Conservation (phyloP, 306 rosid genomes). For the Lupinus albus region DNA sequence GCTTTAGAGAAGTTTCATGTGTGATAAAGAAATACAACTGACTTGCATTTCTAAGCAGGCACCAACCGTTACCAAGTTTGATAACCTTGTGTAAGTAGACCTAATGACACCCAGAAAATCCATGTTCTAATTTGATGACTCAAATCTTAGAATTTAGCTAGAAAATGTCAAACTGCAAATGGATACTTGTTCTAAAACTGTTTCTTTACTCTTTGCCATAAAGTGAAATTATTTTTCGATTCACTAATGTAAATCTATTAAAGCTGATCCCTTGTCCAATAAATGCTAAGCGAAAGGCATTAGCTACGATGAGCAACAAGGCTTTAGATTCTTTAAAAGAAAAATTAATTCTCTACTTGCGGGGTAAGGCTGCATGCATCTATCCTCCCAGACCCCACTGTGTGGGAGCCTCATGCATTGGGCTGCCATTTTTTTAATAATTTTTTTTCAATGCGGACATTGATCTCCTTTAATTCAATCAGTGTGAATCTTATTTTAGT, state of each 20-base stretch:
- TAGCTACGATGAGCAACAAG: conserved; percentile 1
- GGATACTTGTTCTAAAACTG: conserved; percentile 11
- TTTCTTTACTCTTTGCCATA: conserved; percentile 14
- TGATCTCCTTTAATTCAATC: conserved; percentile 15
- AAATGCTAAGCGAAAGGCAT: not conserved
- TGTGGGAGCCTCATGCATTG: too few species aligned
- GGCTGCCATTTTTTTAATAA: too few species aligned
- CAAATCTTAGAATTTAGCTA: conserved; percentile 14
- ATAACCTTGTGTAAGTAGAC: not conserved
- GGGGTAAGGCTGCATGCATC: too few species aligned
- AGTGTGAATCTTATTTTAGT: conserved; percentile 22
- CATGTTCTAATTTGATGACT: conserved; percentile 15
- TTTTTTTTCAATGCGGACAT: conserved; percentile 23
- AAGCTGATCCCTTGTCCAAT: not conserved
- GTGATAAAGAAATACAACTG: not conserved
- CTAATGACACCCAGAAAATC: not conserved
- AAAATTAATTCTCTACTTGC: not conserved
- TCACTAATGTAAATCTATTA: conserved; percentile 20
- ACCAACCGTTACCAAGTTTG: not conserved
- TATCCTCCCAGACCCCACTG: too few species aligned
- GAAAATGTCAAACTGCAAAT: conserved; percentile 30
- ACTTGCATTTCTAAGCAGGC: not conserved
- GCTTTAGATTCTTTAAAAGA: not conserved
- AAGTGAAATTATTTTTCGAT: conserved; percentile 14
- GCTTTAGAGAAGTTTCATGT: not conserved